Conservation (phyloP, 78 protist genomes). For the Creolimax fragrantissima region DNA sequence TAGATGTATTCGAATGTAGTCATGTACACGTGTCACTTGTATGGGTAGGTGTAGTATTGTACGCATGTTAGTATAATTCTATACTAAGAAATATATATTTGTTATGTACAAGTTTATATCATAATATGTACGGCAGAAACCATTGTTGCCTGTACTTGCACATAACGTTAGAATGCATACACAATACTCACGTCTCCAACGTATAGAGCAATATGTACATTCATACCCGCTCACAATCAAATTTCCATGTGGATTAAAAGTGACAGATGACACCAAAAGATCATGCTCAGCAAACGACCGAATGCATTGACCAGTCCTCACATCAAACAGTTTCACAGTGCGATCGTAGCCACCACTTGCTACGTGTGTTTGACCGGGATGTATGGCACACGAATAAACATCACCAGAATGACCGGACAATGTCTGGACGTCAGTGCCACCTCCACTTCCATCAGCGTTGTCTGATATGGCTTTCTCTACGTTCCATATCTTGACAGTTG, state of each 20-base stretch:
- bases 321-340: slow-evolving; percentile 58
- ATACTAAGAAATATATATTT: too few species aligned
- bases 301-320: slow-evolving; percentile 27
- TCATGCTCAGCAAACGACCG: slow-evolving; percentile 53
- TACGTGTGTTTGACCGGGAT: slow-evolving; percentile 40
- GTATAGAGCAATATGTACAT: not conserved
- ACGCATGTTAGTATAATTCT: too few species aligned
- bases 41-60: too few species aligned
- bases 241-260: slow-evolving; percentile 69
- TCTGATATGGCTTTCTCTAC: not conserved
- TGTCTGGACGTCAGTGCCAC: not conserved
- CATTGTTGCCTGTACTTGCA: too few species aligned
- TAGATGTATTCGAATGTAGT: too few species aligned
- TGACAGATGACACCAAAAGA: slow-evolving; percentile 36
- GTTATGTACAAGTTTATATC: too few species aligned
- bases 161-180: too few species aligned
- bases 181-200: too few species aligned
- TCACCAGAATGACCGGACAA: slow-evolving; percentile 50
- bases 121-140: too few species aligned
- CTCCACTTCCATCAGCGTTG: not conserved
- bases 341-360: slow-evolving; percentile 66
- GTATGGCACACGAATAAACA: slow-evolving; percentile 49
- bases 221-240: slow-evolving; percentile 54
- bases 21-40: too few species aligned
- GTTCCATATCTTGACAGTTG: slow-evolving; percentile 40